Conservation (phyloP, 2,329 filamentous ascomycete genomes). For the Sporothrix humicola region DNA sequence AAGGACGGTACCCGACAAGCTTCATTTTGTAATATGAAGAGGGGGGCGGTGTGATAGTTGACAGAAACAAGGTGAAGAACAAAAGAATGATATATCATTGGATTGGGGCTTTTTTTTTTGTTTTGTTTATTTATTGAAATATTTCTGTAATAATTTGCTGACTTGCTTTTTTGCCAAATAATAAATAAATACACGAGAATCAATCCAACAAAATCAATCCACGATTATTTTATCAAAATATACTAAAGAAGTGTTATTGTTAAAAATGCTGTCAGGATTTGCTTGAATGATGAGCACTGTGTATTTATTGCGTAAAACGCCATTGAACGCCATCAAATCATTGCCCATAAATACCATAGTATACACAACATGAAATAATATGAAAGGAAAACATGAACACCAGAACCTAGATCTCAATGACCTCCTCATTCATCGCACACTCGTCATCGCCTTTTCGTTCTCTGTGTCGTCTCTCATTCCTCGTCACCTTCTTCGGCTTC, state of each 20-base stretch:
- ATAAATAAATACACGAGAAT: neutral
- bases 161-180: too few relatives aligned
- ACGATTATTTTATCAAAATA: too few relatives aligned
- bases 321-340: neutral
- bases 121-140: too few relatives aligned
- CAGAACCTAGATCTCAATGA: neutral
- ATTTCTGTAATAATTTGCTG: too few relatives aligned
- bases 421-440: neutral
- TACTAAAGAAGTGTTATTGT: too few relatives aligned
- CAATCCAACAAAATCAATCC: neutral
- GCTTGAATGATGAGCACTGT: neutral
- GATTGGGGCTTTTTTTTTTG: too few relatives aligned
- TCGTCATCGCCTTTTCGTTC: neutral
- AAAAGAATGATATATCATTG: too few relatives aligned
- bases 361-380: neutral
- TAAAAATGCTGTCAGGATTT: too few relatives aligned
- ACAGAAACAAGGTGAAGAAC: too few relatives aligned
- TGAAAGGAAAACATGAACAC: neutral
- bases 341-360: neutral
- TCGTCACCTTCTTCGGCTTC: conserved; percentile 15
- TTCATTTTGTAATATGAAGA: neutral
- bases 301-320: neutral
- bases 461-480: neutral
- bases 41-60: too few relatives aligned
- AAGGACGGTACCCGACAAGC: neutral